Evolutionary conservation across 805 yeast genomes (phyloP), one percentile per base, ranked within the genome.

Genomic region (Zygoascus tannicola): DNA sequence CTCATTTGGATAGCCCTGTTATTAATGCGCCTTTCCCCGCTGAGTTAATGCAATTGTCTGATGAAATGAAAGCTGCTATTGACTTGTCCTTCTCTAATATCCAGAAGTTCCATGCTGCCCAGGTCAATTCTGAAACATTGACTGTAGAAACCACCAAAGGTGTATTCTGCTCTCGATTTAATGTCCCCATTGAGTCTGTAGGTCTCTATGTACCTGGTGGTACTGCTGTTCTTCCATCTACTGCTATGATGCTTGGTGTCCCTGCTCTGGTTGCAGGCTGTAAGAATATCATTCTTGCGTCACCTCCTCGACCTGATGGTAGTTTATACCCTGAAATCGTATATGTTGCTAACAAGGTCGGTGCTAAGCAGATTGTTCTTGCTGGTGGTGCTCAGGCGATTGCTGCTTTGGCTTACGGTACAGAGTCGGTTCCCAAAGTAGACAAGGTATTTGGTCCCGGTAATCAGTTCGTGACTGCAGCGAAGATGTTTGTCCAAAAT

Each of bases 351-450:
- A 85, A 86, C 65, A 87, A 87, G 65, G 80, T 92, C 51, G 97
- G 97, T 46, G 97, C 97, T 35, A 73, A 78, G 47, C 75, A 81
- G 55, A 87, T 92, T 57, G 86, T 92, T 7, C 71, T 92, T 55
- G 98, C 98, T 1, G 99, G 99, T 56, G 99, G 99, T 58, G 98
- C 98, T 3, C 99, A 92, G 70, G 99, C 98, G 4, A 85, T 92
- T 42, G 95, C 97, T 38, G 94, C 99, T 4, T 78, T 92, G 95
- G 98, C 98, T 1, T 92, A 92, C 62, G 99, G 99, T 60, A 92
- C 98, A 12, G 86, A 85, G 55, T 68, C 84, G 32, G 81, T 92
- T 41, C 83, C 94, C 42, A 92, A 92, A 66, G 90, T 90, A 59
- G 97, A 92, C 66, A 92, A 92, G 73, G 88, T 92, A 50, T 73